Base-by-base conservation (phyloP, 371 early-diverging fungal genomes). In the Mucor piriformis region DNA sequence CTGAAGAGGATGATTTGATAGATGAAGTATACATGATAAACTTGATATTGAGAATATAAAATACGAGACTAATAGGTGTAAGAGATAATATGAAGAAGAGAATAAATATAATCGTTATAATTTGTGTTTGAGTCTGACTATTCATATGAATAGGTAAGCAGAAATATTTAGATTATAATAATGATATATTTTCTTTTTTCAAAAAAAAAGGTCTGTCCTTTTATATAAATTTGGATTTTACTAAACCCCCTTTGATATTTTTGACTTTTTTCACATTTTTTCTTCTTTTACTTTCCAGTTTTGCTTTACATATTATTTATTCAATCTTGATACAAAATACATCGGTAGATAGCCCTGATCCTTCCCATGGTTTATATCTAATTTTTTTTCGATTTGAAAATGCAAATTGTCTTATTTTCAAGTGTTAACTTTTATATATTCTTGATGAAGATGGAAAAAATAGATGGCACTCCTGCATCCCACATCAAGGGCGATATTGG, bases 81-180 rank as follows among this genome's bases (percentile, higher is more conserved):
- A 56, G 56, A 23, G 56, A 46, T 15, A 47, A 56, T 56, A 37
- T 32, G 24, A 56, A 56, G 35, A 56, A 56, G n/a, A 56, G 46
- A 23, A 56, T 44, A 25, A 56, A 56, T n/a, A 56, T 27, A 35
- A 47, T 35, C 2, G 56, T 35, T 13, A 46, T 47, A 35, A 56
- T 27, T 47, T 56, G 56, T 35, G 35, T 46, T 56, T 46, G 48
- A 16, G 27, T 47, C 46, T 56, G 56, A 56, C 48, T 56, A 56
- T 47, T 56, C 56, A 56, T 56, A 34, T n/a, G 33, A 16, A 46
- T 20, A 34, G 8, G 10, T 43, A 33, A 33, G n/a, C 33, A 56
- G 29, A 32, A 32, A 12, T 6, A 21, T 29, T 29, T 47, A 15
- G n/a, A 24, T 16, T 29, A 32, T 21, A 42, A 32, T 10, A 32